Evolutionary conservation across 176 grass and related monocot genomes (phyloP).

Genomic region (Rhynchospora breviuscula): DNA sequence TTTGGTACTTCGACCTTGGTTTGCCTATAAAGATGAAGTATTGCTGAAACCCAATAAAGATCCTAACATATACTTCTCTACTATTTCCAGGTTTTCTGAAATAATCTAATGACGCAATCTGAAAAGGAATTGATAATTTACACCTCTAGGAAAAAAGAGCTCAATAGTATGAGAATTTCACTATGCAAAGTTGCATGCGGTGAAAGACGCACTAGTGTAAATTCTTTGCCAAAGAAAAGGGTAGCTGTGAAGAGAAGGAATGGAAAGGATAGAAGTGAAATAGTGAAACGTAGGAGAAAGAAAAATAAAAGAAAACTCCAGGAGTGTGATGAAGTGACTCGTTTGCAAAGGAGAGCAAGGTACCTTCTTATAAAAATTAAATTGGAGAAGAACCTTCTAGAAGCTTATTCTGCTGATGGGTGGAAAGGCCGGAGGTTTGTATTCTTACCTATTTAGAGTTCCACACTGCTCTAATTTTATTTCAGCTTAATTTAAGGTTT

Average conservation of each 20-base stretch:
- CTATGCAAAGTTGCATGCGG: slow-evolving; percentile 30
- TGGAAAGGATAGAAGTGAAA: slow-evolving; percentile 33
- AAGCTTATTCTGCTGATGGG: slow-evolving; percentile 93
- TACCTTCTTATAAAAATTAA: slow-evolving; percentile 91
- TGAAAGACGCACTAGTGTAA: slow-evolving; percentile 24
- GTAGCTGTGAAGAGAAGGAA: slow-evolving; percentile 36
- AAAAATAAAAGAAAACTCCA: slow-evolving; percentile 44
- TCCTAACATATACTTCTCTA: slow-evolving; percentile 3
- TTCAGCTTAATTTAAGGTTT: background rate
- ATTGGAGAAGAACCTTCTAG: slow-evolving; percentile 74
- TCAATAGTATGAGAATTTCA: slow-evolving; percentile 16
- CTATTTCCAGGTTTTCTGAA: slow-evolving; percentile 9
- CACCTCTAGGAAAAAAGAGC: slow-evolving; percentile 35
- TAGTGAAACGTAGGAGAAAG: slow-evolving; percentile 29
- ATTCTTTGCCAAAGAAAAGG: slow-evolving; percentile 38
- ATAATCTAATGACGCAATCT: slow-evolving; percentile 34
- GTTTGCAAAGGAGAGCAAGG: slow-evolving; percentile 67
- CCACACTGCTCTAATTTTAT: no score
- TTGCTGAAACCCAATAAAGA: background rate
- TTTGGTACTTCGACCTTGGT: background rate
- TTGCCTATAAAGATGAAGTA: background rate
- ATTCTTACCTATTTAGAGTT: slow-evolving; percentile 8
- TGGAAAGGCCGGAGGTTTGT: slow-evolving; percentile 93
- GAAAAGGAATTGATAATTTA: slow-evolving; percentile 48
- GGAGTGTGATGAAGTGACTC: slow-evolving; percentile 65